phyloP scores from a whole-genome alignment of 1,284 basidiomycete species.

The Heterobasidion occidentale region DNA sequence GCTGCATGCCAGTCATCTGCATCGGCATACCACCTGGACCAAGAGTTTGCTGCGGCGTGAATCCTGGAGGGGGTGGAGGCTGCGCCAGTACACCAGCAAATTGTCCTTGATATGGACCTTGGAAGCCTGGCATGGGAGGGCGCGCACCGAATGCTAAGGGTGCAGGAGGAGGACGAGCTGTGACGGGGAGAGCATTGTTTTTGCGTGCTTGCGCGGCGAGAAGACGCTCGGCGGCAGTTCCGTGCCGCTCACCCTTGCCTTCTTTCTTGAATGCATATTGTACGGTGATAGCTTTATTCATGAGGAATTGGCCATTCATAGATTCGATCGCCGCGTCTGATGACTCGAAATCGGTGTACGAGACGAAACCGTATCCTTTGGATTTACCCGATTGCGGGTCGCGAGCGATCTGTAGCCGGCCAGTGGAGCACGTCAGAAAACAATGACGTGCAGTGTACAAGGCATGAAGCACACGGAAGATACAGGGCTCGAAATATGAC shows the following conservation, averaged over 20 bases:
- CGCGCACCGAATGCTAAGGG: constrained; percentile 60
- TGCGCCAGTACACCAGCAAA: constrained; percentile 78
- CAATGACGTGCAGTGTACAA: not conserved
- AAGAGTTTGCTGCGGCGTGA: constrained; percentile 60
- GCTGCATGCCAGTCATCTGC: constrained; percentile 47
- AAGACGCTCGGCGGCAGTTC: constrained; percentile 90
- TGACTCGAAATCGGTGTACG: constrained; percentile 95
- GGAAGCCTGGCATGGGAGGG: constrained; percentile 55
- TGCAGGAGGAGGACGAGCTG: constrained; percentile 59
- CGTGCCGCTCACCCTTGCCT: constrained; percentile 95
- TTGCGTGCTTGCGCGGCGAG: constrained; percentile 94
- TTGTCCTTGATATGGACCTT: constrained; percentile 78
- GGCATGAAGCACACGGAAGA: not conserved
- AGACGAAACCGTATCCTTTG: constrained; percentile 96
- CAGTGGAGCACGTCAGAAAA: not conserved
- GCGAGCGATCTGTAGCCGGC: constrained; percentile 67
- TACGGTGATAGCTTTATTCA: constrained; percentile 95
- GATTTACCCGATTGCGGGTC: constrained; percentile 81
- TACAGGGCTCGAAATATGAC: not conserved
- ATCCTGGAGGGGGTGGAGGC: constrained; percentile 57
- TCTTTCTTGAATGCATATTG: constrained; percentile 99
- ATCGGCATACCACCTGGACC: constrained; percentile 38
- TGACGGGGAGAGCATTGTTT: constrained; percentile 80
- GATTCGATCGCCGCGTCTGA: constrained; percentile 94
- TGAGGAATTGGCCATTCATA: constrained; percentile 95